A percentile compares a stretch with the other conserved stretches of the same genome.
These are phyloP conservation scores for Hepatocystis sp. DNA, from an alignment of 169 alveolate species.

Conservation along the genomic window DNA sequence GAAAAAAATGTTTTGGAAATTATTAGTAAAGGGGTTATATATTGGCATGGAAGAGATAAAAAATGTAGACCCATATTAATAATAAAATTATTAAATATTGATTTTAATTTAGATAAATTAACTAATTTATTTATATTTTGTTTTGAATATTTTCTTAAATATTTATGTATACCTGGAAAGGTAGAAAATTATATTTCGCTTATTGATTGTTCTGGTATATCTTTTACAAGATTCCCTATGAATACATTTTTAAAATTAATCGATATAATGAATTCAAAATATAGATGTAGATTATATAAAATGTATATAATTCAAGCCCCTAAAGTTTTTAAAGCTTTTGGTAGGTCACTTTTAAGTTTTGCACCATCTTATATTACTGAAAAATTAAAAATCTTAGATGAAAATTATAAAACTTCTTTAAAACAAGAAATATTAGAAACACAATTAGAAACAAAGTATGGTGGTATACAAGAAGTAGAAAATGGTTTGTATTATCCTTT, in stretches of 20 bases:
- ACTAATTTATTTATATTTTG: constrained; percentile 66
- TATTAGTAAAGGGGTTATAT: constrained; percentile 77
- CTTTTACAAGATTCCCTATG: constrained; percentile 78
- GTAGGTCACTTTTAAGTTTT: constrained; percentile 70
- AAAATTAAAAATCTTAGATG: constrained; percentile 76
- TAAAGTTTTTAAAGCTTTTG: constrained; percentile 74
- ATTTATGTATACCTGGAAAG: constrained; percentile 80
- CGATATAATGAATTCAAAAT: constrained; percentile 80
- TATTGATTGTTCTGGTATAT: constrained; percentile 79
- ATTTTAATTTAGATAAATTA: constrained; percentile 45
- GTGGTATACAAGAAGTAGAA: constrained; percentile 71
- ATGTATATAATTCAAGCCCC: constrained; percentile 80
- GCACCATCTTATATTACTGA: constrained; percentile 77
- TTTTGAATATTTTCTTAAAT: constrained; percentile 77
- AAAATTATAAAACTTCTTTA: constrained; percentile 40
- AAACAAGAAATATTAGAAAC: constrained; percentile 69
- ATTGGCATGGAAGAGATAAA: constrained; percentile 83
- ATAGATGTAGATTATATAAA: constrained; percentile 78
- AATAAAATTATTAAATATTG: constrained; percentile 75
- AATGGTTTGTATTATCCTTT: constrained; percentile 77
- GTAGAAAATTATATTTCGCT: constrained; percentile 78
- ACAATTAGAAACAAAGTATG: constrained; percentile 78
- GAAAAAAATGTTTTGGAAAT: constrained; percentile 66
- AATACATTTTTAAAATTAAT: constrained; percentile 67
- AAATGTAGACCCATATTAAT: constrained; percentile 79